A percentile compares a stretch with the other conserved stretches of the same genome.
Conservation (phyloP, 2,329 filamentous ascomycete genomes). For the Leptographium galeiforme region DNA sequence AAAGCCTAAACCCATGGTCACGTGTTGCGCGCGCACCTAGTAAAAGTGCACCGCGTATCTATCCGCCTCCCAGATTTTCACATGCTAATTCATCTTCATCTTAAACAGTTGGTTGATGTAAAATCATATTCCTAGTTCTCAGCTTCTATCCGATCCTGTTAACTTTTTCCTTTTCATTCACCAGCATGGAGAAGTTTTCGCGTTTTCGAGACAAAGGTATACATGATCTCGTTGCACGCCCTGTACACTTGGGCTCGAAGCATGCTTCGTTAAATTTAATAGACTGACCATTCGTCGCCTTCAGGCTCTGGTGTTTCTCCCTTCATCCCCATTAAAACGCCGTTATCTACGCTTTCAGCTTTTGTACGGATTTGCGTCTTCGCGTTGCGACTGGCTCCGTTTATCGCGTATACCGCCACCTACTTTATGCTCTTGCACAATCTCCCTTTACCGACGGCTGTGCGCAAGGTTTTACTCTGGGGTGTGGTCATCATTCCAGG, state of each 20-base stretch:
- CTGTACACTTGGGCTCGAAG: no score
- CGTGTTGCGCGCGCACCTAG: conserved; percentile 6
- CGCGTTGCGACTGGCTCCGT: conserved; percentile 63
- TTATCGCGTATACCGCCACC: conserved; percentile 50
- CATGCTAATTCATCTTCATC: not conserved
- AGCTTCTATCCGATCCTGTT: not conserved
- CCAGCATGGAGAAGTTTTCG: conserved; percentile 83
- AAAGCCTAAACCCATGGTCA: no score
- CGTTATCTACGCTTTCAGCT: conserved; percentile 44
- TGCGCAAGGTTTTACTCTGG: conserved; percentile 81
- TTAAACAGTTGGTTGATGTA: not conserved
- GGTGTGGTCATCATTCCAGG: conserved; percentile 75
- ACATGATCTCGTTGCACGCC: conserved; percentile 4
- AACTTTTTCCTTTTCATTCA: not conserved
- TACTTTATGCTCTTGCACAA: conserved; percentile 78
- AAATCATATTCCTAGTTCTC: not conserved
- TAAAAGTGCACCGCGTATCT: no score
- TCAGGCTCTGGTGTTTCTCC: conserved; percentile 89
- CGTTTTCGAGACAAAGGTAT: conserved; percentile 83
- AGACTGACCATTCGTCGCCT: not conserved
- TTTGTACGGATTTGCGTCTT: conserved; percentile 62
- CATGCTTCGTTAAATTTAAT: not conserved
- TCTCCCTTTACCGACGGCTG: conserved; percentile 45
- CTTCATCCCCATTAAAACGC: conserved; percentile 70
- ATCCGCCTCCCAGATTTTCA: conserved; percentile 3